Conservation (phyloP, 2,329 filamentous ascomycete species). For the Fusarium tricinctum region DNA sequence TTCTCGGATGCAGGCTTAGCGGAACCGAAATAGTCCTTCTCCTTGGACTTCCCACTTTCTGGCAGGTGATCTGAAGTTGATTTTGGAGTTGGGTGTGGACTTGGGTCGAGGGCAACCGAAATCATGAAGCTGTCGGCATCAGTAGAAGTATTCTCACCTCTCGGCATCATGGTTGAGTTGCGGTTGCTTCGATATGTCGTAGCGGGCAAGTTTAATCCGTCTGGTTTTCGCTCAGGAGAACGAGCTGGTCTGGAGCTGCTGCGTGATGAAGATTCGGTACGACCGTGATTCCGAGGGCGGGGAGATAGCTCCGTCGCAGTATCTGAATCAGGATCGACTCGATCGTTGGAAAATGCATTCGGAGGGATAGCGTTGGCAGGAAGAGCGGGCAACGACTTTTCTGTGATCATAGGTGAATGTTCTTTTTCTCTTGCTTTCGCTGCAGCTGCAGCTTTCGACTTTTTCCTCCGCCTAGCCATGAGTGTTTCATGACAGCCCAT, state of each 20-base stretch:
- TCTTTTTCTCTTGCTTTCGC: constrained; percentile 75
- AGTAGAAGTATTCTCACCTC: constrained; percentile 61
- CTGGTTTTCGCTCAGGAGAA: constrained; percentile 69
- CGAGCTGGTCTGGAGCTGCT: constrained; percentile 66
- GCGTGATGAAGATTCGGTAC: constrained; percentile 68
- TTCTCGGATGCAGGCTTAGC: constrained; percentile 62
- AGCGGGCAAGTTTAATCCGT: constrained; percentile 78
- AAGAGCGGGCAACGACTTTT: constrained; percentile 93
- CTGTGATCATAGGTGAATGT: constrained; percentile 76
- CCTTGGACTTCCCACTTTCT: constrained; percentile 63
- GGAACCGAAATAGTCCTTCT: constrained; percentile 72
- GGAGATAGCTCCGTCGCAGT: constrained; percentile 79
- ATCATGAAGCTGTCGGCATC: constrained; percentile 81
- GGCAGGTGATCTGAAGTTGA: constrained; percentile 64
- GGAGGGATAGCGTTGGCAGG: constrained; percentile 79
- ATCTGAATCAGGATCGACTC: constrained; percentile 73
- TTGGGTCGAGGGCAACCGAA: constrained; percentile 80
- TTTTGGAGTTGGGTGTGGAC: constrained; percentile 70
- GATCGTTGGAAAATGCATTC: constrained; percentile 72
- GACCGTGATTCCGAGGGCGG: constrained; percentile 67
- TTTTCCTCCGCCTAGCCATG: constrained; percentile 93
- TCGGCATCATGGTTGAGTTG: constrained; percentile 75
- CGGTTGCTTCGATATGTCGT: constrained; percentile 84
- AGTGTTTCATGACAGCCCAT: constrained; percentile 98
- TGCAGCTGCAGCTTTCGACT: constrained; percentile 75